Percentiles rank a stretch among this genome's conserved stretches.
These are phyloP conservation scores for Lentinula novae-zelandiae DNA, from an alignment of 1,284 basidiomycete species.

Conservation along the genomic window DNA sequence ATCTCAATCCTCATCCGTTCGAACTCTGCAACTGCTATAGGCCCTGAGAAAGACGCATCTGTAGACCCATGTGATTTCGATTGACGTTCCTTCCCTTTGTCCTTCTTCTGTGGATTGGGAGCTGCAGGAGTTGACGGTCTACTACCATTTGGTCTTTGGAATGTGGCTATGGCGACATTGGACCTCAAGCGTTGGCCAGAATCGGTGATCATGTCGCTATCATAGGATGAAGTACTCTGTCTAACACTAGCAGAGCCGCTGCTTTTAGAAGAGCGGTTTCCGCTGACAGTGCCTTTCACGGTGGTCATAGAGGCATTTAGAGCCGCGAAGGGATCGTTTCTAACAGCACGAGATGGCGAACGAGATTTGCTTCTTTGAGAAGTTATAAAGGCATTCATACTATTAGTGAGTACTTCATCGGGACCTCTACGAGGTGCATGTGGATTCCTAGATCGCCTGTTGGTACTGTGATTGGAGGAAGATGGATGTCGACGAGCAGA, in stretches of 20 bases:
- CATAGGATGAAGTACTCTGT: slow-evolving; percentile 2
- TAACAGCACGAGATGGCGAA: not conserved
- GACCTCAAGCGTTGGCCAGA: not conserved
- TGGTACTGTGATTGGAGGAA: not conserved
- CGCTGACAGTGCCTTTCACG: not conserved
- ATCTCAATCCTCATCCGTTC: slow-evolving; percentile 50
- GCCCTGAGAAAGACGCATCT: slow-evolving; percentile 25
- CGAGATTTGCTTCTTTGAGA: not conserved
- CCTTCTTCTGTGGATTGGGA: slow-evolving; percentile 7
- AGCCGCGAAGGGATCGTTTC: not conserved
- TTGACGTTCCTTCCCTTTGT: slow-evolving; percentile 20
- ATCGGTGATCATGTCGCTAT: slow-evolving; percentile 1
- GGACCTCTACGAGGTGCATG: not conserved
- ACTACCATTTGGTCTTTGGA: not conserved
- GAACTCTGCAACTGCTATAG: slow-evolving; percentile 39
- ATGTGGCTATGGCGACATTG: not conserved
- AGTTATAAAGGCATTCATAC: not conserved
- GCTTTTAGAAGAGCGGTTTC: not conserved
- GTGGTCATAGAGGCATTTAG: not conserved
- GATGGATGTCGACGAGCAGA: not conserved
- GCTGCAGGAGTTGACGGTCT: slow-evolving; percentile 1
- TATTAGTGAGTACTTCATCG: not conserved
- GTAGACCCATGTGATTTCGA: slow-evolving; percentile 9
- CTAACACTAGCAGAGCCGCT: not conserved
- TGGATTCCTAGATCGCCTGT: not conserved